Percentiles rank a stretch among this genome's conserved stretches.
Evolutionary conservation across 495 filamentous ascomycete genomes (phyloP).

Genomic region (Lasiosphaeria miniovina): DNA sequence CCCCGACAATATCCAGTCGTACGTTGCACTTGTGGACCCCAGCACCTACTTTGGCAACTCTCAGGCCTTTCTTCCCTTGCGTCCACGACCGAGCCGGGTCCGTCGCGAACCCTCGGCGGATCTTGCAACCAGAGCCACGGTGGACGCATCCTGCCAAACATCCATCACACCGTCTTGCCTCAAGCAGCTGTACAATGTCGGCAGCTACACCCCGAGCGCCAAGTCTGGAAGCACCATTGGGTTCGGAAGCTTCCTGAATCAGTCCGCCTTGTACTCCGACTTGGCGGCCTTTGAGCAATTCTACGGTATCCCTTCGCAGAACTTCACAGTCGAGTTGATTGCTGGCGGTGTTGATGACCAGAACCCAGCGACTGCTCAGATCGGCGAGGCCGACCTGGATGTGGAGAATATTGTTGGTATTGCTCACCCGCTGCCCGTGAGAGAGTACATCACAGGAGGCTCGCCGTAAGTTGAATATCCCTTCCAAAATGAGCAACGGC

Average conservation of each 20-base stretch:
- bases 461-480: slow-evolving; percentile 29
- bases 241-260: slow-evolving; percentile 55
- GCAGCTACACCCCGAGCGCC: slow-evolving; percentile 45
- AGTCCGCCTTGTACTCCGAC: slow-evolving; percentile 36
- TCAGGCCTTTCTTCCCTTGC: slow-evolving; percentile 14
- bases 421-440: slow-evolving; percentile 56
- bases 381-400: slow-evolving; percentile 70
- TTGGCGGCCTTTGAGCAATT: slow-evolving; percentile 25
- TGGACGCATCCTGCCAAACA: slow-evolving; percentile 45
- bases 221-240: slow-evolving; percentile 50
- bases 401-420: slow-evolving; percentile 64
- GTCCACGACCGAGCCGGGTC: slow-evolving; percentile 14
- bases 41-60: slow-evolving; percentile 57
- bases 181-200: slow-evolving; percentile 57
- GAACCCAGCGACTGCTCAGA: slow-evolving; percentile 33
- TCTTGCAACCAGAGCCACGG: slow-evolving; percentile 14
- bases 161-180: slow-evolving; percentile 59
- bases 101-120: slow-evolving; percentile 17
- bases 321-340: slow-evolving; percentile 57
- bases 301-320: slow-evolving; percentile 42
- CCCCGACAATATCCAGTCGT: slow-evolving; percentile 43
- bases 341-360: slow-evolving; percentile 57
- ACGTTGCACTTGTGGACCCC: slow-evolving; percentile 58
- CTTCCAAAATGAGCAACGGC: not conserved
- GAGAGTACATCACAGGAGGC: slow-evolving; percentile 66